Percentiles rank a stretch among this genome's conserved stretches.
phyloP scores from a whole-genome alignment of 1,139 yeast species.

The Insectozyma bohioensis region DNA sequence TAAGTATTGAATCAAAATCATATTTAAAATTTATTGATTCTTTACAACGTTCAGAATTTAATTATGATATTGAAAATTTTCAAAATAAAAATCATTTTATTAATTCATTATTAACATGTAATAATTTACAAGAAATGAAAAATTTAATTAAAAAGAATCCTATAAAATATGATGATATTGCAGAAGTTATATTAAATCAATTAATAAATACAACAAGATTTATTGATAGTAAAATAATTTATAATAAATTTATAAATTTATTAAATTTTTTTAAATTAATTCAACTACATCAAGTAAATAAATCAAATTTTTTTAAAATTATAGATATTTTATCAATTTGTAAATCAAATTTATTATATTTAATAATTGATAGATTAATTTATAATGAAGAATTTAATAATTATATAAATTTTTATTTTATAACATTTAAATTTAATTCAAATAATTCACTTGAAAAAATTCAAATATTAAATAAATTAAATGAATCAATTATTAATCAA shows the following conservation, averaged over 20 bases:
- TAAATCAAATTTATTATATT: slow-evolving; percentile 26
- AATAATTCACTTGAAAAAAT: too few relatives aligned
- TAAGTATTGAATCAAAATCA: slow-evolving; percentile 19
- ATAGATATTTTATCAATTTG: slow-evolving; percentile 28
- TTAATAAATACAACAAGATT: too few relatives aligned
- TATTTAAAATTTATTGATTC: slow-evolving; percentile 24
- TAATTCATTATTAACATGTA: slow-evolving; percentile 9
- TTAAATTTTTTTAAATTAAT: slow-evolving; percentile 23
- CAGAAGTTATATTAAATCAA: too few relatives aligned
- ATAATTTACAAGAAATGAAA: slow-evolving; percentile 18
- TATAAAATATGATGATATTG: slow-evolving; percentile 8
- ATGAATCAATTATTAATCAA: too few relatives aligned
- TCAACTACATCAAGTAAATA: slow-evolving; percentile 20
- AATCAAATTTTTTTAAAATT: slow-evolving; percentile 24
- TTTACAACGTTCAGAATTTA: slow-evolving; percentile 10
- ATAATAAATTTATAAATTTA: slow-evolving; percentile 12
- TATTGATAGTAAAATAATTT: background rate
- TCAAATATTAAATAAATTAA: too few relatives aligned
- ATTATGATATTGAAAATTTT: slow-evolving; percentile 2
- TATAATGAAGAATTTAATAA: slow-evolving; percentile 6
- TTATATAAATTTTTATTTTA: too few relatives aligned
- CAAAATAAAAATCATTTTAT: slow-evolving; percentile 13
- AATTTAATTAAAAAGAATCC: slow-evolving; percentile 13
- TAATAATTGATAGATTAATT: slow-evolving; percentile 30
- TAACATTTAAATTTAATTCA: too few relatives aligned